These are phyloP conservation scores for Guadua angustifolia DNA, from an alignment of 176 grass and related monocot genomes.

Conservation along the genomic window DNA sequence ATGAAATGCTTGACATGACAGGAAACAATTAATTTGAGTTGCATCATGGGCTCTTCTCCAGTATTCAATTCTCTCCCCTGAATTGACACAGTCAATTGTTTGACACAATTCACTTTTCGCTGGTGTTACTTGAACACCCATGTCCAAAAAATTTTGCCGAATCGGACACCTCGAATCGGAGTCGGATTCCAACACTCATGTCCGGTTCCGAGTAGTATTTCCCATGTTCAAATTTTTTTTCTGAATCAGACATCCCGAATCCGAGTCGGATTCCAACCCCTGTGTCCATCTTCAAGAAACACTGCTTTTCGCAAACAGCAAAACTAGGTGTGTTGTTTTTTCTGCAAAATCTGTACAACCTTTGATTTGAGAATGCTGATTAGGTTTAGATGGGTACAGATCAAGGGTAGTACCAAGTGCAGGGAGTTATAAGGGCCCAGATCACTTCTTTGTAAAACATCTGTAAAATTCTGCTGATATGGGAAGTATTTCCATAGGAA, in stretches of 20 bases:
- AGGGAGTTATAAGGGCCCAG: background rate
- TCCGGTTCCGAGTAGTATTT: no score
- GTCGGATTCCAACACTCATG: no score
- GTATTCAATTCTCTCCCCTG: conserved; percentile 4
- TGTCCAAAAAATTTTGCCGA: no score
- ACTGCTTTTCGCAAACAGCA: background rate
- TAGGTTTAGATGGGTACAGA: background rate
- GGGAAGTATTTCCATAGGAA: background rate
- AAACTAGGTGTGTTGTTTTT: no score
- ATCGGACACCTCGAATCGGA: no score
- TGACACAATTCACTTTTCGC: background rate
- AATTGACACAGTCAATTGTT: conserved; percentile 6
- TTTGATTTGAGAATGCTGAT: conserved; percentile 1
- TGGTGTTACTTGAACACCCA: no score
- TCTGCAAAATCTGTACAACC: background rate
- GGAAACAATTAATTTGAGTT: conserved; percentile 60
- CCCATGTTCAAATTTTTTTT: no score
- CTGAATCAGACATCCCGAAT: no score
- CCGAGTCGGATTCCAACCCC: no score
- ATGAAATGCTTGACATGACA: conserved; percentile 95
- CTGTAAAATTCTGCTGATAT: background rate
- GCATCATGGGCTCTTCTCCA: background rate
- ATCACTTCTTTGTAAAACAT: conserved; percentile 24
- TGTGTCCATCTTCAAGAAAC: no score
- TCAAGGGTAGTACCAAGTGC: background rate